These are phyloP conservation scores for Glomus cerebriforme DNA, from an alignment of 192 early-diverging fungal genomes.

Conservation along the genomic window DNA sequence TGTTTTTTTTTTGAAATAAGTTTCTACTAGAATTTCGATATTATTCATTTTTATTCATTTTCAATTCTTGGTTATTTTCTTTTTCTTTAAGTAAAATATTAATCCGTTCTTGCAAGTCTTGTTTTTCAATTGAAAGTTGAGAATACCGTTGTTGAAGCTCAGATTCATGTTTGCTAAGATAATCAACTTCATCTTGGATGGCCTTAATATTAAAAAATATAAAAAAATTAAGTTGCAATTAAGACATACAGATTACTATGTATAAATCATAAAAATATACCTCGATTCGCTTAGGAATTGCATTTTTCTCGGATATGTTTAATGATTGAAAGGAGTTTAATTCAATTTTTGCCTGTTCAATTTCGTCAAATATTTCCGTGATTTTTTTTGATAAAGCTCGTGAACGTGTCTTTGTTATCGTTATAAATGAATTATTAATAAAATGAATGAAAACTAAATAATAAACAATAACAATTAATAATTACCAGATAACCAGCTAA, in stretches of 20 bases:
- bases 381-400: slow-evolving; percentile 66
- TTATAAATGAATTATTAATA: not conserved
- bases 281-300: slow-evolving; percentile 60
- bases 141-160: slow-evolving; percentile 44
- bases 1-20: no score
- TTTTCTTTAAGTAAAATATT: slow-evolving; percentile 60
- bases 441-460: not conserved
- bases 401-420: slow-evolving; percentile 54
- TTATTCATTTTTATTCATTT: not conserved
- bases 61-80: slow-evolving; percentile 28
- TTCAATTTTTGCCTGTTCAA: slow-evolving; percentile 61
- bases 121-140: slow-evolving; percentile 37
- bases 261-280: slow-evolving; percentile 32
- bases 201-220: not conserved
- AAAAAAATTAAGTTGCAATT: not conserved
- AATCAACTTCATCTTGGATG: slow-evolving; percentile 43
- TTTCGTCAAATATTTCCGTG: slow-evolving; percentile 54
- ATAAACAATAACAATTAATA: not conserved
- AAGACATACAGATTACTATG: not conserved
- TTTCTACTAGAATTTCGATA: no score
- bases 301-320: slow-evolving; percentile 57
- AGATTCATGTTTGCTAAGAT: slow-evolving; percentile 42
- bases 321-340: slow-evolving; percentile 61
- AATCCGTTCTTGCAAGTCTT: slow-evolving; percentile 50
- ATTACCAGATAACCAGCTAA: slow-evolving; percentile 75